Conservation (phyloP, 2,329 filamentous ascomycete genomes). For the Diaporthe sp. region DNA sequence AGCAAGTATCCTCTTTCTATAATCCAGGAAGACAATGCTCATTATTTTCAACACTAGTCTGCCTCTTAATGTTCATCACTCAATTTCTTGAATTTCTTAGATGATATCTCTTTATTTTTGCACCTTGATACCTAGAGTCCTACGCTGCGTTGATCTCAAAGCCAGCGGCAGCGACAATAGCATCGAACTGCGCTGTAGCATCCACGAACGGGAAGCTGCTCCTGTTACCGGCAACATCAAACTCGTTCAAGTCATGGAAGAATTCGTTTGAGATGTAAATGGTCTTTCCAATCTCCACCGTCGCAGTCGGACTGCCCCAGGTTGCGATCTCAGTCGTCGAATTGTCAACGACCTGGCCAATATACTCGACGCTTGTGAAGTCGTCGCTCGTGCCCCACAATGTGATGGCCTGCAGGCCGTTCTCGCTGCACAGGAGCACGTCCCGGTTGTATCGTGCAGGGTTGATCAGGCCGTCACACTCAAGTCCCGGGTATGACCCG, state of each 20-base stretch:
- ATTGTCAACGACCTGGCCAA: slow-evolving; percentile 3
- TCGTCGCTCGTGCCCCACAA: background rate
- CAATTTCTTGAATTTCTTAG: rapidly evolving
- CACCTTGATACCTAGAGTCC: background rate
- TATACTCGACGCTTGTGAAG: background rate
- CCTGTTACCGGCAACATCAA: slow-evolving; percentile 5
- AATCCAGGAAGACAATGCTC: too few relatives aligned
- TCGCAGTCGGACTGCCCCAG: background rate
- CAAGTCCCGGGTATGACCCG: background rate
- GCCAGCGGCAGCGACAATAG: background rate
- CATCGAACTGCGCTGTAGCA: background rate
- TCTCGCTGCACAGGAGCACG: background rate
- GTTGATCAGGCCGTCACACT: slow-evolving; percentile 6
- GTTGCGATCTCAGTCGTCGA: background rate
- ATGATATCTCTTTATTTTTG: background rate
- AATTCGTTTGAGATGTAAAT: slow-evolving; percentile 5
- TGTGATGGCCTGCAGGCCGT: slow-evolving; percentile 1
- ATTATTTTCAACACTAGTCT: too few relatives aligned
- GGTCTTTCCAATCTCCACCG: background rate
- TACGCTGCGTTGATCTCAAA: background rate
- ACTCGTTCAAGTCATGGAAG: background rate
- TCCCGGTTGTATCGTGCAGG: background rate
- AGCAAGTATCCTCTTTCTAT: too few relatives aligned
- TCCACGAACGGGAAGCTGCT: background rate
- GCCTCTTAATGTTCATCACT: too few relatives aligned